These are phyloP conservation scores for Tetrapisispora pingtungensis DNA, from an alignment of 805 yeast species.

Conservation along the genomic window DNA sequence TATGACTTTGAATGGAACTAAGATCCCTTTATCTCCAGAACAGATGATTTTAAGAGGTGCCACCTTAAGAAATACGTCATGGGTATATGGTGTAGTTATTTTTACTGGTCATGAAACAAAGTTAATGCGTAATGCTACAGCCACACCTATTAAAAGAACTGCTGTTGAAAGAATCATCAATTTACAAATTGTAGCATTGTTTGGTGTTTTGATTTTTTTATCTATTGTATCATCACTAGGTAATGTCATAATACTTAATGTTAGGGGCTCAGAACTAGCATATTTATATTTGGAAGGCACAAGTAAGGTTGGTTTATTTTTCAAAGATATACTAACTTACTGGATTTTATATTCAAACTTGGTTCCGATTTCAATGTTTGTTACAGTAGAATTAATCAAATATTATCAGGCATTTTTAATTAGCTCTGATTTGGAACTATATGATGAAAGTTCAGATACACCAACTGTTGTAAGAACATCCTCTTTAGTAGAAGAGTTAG, in stretches of 20 bases:
- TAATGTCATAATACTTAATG: conserved; percentile 61
- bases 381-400: conserved; percentile 90
- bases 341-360: conserved; percentile 95
- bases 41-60: conserved; percentile 93
- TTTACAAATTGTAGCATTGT: conserved; percentile 80
- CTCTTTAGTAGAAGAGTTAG: conserved; percentile 90
- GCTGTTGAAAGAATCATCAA: conserved; percentile 95
- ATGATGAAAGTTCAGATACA: conserved; percentile 76
- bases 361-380: conserved; percentile 96
- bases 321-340: conserved; percentile 79
- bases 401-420: conserved; percentile 92
- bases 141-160: conserved; percentile 94
- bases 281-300: conserved; percentile 65
- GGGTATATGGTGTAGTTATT: conserved; percentile 89
- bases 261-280: conserved; percentile 39
- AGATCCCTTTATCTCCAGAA: conserved; percentile 75
- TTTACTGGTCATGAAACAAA: conserved; percentile 98
- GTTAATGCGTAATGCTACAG: conserved; percentile 96
- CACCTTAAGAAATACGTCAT: conserved; percentile 82
- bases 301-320: conserved; percentile 60
- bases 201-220: conserved; percentile 64
- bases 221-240: conserved; percentile 80
- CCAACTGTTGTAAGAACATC: conserved; percentile 95
- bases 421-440: conserved; percentile 89
- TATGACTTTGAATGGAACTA: conserved; percentile 41